A percentile compares a stretch with the other conserved stretches of the same genome.
These are phyloP conservation scores for Colletotrichum paranaense DNA, from an alignment of 2,329 filamentous ascomycete genomes.

Conservation along the genomic window DNA sequence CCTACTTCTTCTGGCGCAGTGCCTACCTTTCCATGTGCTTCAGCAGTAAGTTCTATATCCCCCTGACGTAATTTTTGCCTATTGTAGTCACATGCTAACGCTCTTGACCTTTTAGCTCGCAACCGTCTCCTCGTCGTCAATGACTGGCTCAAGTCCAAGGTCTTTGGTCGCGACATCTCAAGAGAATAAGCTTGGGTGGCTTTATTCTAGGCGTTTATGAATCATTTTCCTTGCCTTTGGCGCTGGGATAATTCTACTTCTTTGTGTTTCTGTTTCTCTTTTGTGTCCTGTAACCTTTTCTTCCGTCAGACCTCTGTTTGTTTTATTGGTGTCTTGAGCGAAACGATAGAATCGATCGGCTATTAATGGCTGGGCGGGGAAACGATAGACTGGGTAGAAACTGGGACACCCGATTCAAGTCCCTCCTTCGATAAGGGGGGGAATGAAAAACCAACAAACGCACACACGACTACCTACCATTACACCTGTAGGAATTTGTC, in stretches of 20 bases:
- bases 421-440: slow-evolving; percentile 2
- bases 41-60: slow-evolving; percentile 81
- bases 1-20: slow-evolving; percentile 98
- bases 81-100: slow-evolving; percentile 26
- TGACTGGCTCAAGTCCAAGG: slow-evolving; percentile 97
- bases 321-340: slow-evolving; percentile 30
- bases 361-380: slow-evolving; percentile 31
- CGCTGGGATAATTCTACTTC: slow-evolving; percentile 14
- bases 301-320: slow-evolving; percentile 13
- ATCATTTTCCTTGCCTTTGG: slow-evolving; percentile 13
- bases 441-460: not conserved
- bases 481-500: slow-evolving; percentile 26
- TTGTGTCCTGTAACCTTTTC: slow-evolving; percentile 12
- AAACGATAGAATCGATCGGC: slow-evolving; percentile 35
- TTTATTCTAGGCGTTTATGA: slow-evolving; percentile 25
- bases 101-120: slow-evolving; percentile 68
- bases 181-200: slow-evolving; percentile 68
- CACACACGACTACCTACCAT: slow-evolving; percentile 19
- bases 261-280: slow-evolving; percentile 2
- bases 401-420: slow-evolving; percentile 23
- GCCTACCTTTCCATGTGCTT: slow-evolving; percentile 99
- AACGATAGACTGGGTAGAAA: slow-evolving; percentile 33
- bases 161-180: slow-evolving; percentile 95
- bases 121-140: slow-evolving; percentile 93
- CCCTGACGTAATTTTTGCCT: not conserved